Conservation (phyloP, 2,329 filamentous ascomycete species). For the Monilinia polystroma region DNA sequence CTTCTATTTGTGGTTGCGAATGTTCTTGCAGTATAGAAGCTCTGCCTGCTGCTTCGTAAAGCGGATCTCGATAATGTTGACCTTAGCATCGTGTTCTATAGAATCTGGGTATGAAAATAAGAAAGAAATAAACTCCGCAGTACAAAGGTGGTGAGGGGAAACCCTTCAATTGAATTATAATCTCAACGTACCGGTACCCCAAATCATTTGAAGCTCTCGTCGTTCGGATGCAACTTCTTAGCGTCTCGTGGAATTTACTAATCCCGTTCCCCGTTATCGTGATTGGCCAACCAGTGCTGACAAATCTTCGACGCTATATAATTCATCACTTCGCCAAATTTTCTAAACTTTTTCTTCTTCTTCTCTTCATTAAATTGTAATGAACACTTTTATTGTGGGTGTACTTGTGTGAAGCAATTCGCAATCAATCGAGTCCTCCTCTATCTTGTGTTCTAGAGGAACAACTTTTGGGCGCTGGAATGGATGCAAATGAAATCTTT, state of each 20-base stretch:
- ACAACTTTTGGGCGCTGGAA: constrained; percentile 58
- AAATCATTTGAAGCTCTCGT: constrained; percentile 23
- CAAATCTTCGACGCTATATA: constrained; percentile 28
- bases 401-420: constrained; percentile 51
- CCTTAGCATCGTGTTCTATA: constrained; percentile 67
- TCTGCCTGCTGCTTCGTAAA: constrained; percentile 62
- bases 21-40: constrained; percentile 64
- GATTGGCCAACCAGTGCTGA: constrained; percentile 33
- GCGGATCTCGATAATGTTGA: constrained; percentile 66
- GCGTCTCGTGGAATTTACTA: constrained; percentile 29
- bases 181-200: constrained; percentile 24
- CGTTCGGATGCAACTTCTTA: constrained; percentile 24
- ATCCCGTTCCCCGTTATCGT: constrained; percentile 26
- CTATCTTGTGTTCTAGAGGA: constrained; percentile 70
- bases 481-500: constrained; percentile 66
- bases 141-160: constrained; percentile 20
- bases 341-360: constrained; percentile 35
- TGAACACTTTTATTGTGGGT: constrained; percentile 71
- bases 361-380: constrained; percentile 55
- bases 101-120: constrained; percentile 49
- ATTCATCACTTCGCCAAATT: constrained; percentile 29
- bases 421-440: constrained; percentile 61
- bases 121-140: constrained; percentile 36
- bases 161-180: constrained; percentile 24
- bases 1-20: constrained; percentile 79